phyloP scores from a whole-genome alignment of 2,329 filamentous ascomycete species.

The Fusarium gaditjirri region DNA sequence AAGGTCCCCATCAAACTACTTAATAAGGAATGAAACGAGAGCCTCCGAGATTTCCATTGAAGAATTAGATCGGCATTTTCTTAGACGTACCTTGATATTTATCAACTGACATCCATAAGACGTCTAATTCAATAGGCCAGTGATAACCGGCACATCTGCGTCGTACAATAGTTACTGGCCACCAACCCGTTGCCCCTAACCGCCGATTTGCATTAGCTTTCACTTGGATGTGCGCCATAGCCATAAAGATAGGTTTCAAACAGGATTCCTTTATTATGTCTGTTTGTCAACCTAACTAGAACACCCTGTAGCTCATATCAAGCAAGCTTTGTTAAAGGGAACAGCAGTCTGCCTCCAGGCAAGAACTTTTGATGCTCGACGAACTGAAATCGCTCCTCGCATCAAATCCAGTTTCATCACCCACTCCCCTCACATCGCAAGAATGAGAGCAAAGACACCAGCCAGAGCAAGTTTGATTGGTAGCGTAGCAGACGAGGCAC shows the following conservation, averaged over 20 bases:
- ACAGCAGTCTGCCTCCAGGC: slow-evolving; percentile 1
- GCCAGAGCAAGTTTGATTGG: slow-evolving; percentile 29
- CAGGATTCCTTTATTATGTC: slow-evolving; percentile 2
- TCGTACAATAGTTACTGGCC: not conserved
- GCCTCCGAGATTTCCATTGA: not conserved
- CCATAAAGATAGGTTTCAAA: not conserved
- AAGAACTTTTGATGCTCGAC: slow-evolving; percentile 10
- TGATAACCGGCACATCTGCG: not conserved
- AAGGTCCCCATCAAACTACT: not conserved
- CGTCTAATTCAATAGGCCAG: not conserved
- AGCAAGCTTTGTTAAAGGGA: slow-evolving; percentile 7
- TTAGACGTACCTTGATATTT: not conserved
- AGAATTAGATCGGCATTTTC: not conserved
- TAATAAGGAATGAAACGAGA: not conserved
- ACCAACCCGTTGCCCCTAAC: not conserved
- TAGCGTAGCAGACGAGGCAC: slow-evolving; percentile 20
- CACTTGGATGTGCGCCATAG: not conserved
- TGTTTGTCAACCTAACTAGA: slow-evolving; percentile 5
- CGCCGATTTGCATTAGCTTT: not conserved
- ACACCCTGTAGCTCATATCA: slow-evolving; percentile 14
- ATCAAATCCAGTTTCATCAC: not conserved
- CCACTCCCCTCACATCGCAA: slow-evolving; percentile 18
- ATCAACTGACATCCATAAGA: not conserved
- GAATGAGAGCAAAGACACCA: slow-evolving; percentile 20
- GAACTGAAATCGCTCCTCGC: not conserved